phyloP scores from a whole-genome alignment of 1,284 basidiomycete species.

The Laetiporus sulphureus region DNA sequence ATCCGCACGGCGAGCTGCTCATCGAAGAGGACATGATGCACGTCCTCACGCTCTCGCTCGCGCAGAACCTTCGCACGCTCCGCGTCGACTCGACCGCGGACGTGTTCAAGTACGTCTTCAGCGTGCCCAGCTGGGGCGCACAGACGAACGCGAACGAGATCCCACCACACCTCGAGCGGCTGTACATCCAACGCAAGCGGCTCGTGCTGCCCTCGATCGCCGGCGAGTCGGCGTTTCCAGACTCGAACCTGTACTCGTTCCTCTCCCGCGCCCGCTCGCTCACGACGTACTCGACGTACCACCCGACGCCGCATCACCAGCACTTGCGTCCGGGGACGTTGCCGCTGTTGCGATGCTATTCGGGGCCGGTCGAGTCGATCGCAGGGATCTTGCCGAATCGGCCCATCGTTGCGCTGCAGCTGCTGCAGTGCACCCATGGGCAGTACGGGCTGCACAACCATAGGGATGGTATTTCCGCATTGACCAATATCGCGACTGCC shows the following conservation, averaged over 20 bases:
- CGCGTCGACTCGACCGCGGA: slow-evolving; percentile 34
- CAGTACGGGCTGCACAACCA: slow-evolving; percentile 6
- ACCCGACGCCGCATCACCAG: slow-evolving; percentile 17
- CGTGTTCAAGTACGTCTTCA: slow-evolving; percentile 28
- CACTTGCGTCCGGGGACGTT: slow-evolving; percentile 21
- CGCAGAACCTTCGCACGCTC: slow-evolving; percentile 26
- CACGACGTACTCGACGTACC: slow-evolving; percentile 19
- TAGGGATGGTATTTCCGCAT: slow-evolving; percentile 17
- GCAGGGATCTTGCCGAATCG: slow-evolving; percentile 12
- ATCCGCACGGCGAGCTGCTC: slow-evolving; percentile 5
- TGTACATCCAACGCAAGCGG: slow-evolving; percentile 29
- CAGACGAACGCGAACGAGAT: slow-evolving; percentile 17
- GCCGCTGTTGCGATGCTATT: slow-evolving; percentile 23
- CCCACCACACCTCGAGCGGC: slow-evolving; percentile 26
- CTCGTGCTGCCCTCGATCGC: not conserved
- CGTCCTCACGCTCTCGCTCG: slow-evolving; percentile 25
- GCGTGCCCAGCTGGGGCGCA: slow-evolving; percentile 12
- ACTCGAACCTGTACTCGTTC: slow-evolving; percentile 19
- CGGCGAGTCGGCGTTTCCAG: slow-evolving; percentile 20
- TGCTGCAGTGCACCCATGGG: slow-evolving; percentile 17
- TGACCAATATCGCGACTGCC: slow-evolving; percentile 11
- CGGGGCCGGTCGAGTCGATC: slow-evolving; percentile 21
- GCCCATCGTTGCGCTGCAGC: slow-evolving; percentile 19
- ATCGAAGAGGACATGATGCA: slow-evolving; percentile 14
- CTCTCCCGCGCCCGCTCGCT: slow-evolving; percentile 18